These are phyloP conservation scores for Ustulina deusta DNA, from an alignment of 2,329 filamentous ascomycete species.

Conservation along the genomic window DNA sequence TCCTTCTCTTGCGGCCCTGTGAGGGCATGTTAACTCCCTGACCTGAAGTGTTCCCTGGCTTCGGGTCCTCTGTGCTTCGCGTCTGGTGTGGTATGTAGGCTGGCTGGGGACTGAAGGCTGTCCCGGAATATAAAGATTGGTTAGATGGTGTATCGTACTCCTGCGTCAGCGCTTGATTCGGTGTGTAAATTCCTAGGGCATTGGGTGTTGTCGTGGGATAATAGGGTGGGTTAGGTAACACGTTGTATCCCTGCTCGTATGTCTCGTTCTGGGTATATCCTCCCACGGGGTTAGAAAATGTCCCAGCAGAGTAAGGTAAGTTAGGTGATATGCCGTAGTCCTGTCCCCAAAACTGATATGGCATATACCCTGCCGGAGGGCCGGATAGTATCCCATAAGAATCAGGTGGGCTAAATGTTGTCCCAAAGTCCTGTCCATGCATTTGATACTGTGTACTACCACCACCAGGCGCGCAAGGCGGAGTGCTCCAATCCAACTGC, in stretches of 20 bases:
- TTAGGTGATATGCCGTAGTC: not conserved
- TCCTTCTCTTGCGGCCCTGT: too few relatives aligned
- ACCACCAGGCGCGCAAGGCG: not conserved
- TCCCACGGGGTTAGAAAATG: not conserved
- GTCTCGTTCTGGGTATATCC: not conserved
- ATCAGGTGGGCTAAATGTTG: not conserved
- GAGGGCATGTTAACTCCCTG: not conserved
- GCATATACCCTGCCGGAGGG: not conserved
- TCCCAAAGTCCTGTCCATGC: not conserved
- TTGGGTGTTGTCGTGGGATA: not conserved
- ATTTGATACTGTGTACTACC: conserved; percentile 5
- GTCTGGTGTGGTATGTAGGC: not conserved
- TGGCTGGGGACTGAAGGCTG: not conserved
- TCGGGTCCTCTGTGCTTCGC: not conserved
- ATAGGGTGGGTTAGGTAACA: not conserved
- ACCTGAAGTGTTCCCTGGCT: not conserved
- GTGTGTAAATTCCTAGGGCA: not conserved
- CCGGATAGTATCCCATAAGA: not conserved
- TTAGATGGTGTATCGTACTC: not conserved
- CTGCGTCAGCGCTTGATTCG: not conserved
- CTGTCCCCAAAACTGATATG: not conserved
- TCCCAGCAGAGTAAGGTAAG: not conserved
- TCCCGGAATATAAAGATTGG: not conserved
- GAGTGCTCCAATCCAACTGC: not conserved
- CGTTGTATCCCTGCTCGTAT: not conserved